Base-by-base conservation (phyloP, 495 filamentous ascomycete species). In the Aspergillus bertholletiae region DNA sequence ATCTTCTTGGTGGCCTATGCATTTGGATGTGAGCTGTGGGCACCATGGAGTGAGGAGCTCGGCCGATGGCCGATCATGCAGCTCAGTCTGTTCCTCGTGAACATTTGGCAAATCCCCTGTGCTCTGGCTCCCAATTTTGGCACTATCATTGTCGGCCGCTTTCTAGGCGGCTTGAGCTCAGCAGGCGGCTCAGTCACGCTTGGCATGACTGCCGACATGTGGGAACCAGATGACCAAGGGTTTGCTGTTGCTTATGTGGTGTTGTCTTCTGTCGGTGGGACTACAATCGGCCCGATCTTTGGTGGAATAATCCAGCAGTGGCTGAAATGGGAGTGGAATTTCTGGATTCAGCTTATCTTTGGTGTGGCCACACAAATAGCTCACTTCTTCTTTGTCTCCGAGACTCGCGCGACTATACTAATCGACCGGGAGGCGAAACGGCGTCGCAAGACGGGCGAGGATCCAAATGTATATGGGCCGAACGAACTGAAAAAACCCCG, bases 1-100 rank as follows among this genome's bases (percentile, higher is more conserved):
- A 78, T 79, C 26, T 86, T 85, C 66, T 68, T 87, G 17, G 73
- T 86, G 39, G 57, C 80, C 0, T 87, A 86, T 58, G 82, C 81
- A 7, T 85, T 87, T 57, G 84, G 82, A 22, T 85, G 84, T 67
- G 84, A 87, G 57, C 71, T 87, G 0, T 86, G 84, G 84, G 83
- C 84, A 1, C 83, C 84, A 0, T 87, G 83, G 83, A 82, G 78
- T 56, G 84, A 87, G 52, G 83, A 86, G 45, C 64, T 81, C 41
- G 83, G 83, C 13, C 78, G 83, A 9, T 78, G 76, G 62, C 76
- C 75, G 0, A 77, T 85, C 32, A 65, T 84, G 17, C 83, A 86
- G 60, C 35, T 67, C 0, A 80, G 74, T 52, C 60, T 86, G 28
- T 74, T 83, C 40, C 63, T 86, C 2, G 82, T 86, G 60, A 86